Conservation (phyloP, 2,329 filamentous ascomycete species). For the Verticillium nubilum region DNA sequence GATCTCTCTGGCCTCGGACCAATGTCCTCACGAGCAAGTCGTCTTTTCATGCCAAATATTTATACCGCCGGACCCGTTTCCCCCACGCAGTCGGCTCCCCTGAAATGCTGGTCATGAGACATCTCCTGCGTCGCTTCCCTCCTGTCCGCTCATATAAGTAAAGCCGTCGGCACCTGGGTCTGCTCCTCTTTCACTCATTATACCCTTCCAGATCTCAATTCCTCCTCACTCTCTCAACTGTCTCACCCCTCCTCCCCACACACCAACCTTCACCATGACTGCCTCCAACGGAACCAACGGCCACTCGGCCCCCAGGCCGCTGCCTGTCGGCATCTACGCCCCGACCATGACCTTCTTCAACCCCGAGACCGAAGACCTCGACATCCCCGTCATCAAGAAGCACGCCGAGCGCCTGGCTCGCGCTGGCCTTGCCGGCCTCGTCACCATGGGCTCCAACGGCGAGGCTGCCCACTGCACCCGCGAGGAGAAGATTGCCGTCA, state of each 20-base stretch:
- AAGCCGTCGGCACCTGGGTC: not conserved
- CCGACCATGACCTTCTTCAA: conserved; percentile 91
- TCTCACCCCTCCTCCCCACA: conserved; percentile 2
- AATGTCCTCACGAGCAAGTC: conserved; percentile 28
- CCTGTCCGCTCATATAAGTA: conserved; percentile 20
- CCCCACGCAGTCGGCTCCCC: conserved; percentile 17
- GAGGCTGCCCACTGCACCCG: conserved; percentile 81
- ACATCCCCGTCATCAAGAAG: conserved; percentile 71
- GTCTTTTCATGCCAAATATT: conserved; percentile 20
- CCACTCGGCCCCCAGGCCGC: conserved; percentile 39
- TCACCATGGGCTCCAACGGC: conserved; percentile 86
- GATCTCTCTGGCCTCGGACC: conserved; percentile 23
- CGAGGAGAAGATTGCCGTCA: conserved; percentile 71
- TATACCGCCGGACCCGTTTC: conserved; percentile 17
- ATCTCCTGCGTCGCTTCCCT: conserved; percentile 9
- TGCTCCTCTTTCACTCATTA: conserved; percentile 6
- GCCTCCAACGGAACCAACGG: conserved; percentile 14
- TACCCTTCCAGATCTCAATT: conserved; percentile 11
- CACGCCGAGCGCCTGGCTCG: conserved; percentile 74
- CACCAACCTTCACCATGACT: conserved; percentile 9
- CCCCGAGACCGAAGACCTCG: conserved; percentile 76
- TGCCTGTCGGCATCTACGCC: conserved; percentile 79
- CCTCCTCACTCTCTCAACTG: conserved; percentile 1
- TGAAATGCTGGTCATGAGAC: conserved; percentile 26
- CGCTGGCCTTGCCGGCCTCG: conserved; percentile 74